Evolutionary conservation across 2,329 filamentous ascomycete species (phyloP).

Genomic region (Fusarium acutatum): DNA sequence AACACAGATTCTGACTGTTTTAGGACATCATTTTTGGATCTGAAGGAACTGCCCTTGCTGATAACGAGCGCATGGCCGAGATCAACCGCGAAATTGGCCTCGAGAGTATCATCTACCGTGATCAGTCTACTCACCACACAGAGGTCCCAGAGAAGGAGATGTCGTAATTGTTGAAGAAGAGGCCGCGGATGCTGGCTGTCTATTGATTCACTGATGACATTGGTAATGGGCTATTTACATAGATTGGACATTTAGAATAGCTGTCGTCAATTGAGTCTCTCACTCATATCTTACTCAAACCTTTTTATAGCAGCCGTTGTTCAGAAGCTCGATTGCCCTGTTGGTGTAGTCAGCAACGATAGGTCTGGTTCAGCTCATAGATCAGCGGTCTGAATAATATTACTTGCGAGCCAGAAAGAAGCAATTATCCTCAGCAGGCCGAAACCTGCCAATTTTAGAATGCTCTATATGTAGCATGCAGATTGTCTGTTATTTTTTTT

Average conservation of each 20-base stretch:
- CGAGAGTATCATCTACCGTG: background rate
- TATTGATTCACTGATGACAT: background rate
- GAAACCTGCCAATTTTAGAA: too few species aligned
- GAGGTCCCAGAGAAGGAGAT: background rate
- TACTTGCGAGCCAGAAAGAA: background rate
- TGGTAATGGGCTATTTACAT: background rate
- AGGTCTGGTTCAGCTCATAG: background rate
- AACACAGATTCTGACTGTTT: background rate
- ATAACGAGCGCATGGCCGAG: slow-evolving; percentile 75
- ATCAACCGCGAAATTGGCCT: slow-evolving; percentile 77
- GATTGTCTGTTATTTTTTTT: too few species aligned
- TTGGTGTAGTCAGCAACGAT: background rate
- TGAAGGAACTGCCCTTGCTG: slow-evolving; percentile 71
- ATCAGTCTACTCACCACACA: background rate
- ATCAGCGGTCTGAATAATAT: background rate
- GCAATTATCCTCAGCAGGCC: background rate
- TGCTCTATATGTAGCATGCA: too few species aligned
- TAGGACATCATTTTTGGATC: slow-evolving; percentile 73
- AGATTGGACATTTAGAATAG: background rate
- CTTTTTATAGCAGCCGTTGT: background rate
- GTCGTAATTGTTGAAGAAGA: background rate
- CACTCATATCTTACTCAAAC: too few species aligned
- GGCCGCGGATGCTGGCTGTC: background rate
- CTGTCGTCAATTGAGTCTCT: background rate
- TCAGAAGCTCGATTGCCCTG: background rate